Base-by-base conservation (phyloP, 495 filamentous ascomycete genomes). In the Podospora pseudopauciseta region DNA sequence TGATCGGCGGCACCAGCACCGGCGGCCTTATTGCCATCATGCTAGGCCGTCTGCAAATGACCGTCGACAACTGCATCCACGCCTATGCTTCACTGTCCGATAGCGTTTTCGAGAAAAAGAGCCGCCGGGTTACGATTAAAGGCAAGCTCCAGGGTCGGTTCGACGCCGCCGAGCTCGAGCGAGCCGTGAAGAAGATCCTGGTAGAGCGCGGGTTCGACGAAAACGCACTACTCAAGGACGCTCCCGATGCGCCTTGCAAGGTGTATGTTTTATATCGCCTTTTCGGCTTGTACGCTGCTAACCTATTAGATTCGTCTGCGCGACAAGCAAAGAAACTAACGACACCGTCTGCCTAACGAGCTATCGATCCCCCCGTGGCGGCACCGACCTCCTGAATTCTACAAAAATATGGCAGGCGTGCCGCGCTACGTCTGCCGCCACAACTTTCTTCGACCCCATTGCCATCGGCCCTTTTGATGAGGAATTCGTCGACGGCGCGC, bases 331-430 rank as follows among this genome's bases (percentile, higher is more conserved):
- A 55, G 57, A 78, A 53, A 83, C 77, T 0, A 71, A 72, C 58
- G 75, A 80, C 13, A 80, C 77, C 13, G 78, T 81, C n/a, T 77
- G 75, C 62, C 73, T 86, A 54, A 80, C 77, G 18, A 82, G 77
- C 74, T 85, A 85, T 73, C 65, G 69, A 0, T 76, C 77, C 66
- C 77, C 75, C 32, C 79, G 78, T 63, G 76, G 78, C 66, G 69
- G 75, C 18, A 73, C 70, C n/a, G 73, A 83, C 62, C 74, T 83
- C 6, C 72, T 79, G 65, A 77, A 81, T 23, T 72, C 64, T 1
- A 73, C 78, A 9, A 80, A 71, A 63, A 81, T 86, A 9, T 86
- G 81, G 81, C 74, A 86, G 69, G 84, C 81, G 9, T 77, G 74
- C 56, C 71, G 76, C 27, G 83, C 83, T 1, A 81, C 79, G 6